phyloP scores from a whole-genome alignment of 768 basidiomycete genomes.

The Termitomyces sp. region DNA sequence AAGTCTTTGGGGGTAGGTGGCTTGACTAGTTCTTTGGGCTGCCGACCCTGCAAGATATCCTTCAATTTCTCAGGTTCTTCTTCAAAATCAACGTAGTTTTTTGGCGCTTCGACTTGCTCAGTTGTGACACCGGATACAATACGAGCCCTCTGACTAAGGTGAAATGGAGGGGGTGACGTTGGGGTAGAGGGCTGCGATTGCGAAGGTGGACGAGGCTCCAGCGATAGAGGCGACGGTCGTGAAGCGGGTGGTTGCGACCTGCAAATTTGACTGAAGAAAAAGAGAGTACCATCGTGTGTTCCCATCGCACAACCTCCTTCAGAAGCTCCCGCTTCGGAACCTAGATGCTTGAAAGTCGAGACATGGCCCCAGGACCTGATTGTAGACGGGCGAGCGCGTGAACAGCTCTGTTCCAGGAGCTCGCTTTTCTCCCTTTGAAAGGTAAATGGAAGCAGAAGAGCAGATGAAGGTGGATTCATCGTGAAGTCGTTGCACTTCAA shows the following conservation, averaged over 20 bases:
- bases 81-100: conserved; percentile 78
- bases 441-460: conserved; percentile 30
- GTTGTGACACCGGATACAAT: conserved; percentile 71
- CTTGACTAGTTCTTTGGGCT: conserved; percentile 32
- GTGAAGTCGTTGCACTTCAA: background rate
- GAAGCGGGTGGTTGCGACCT: conserved; percentile 9
- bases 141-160: conserved; percentile 53
- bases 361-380: conserved; percentile 30
- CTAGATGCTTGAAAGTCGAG: background rate
- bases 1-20: conserved; percentile 15
- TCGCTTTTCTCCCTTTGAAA: conserved; percentile 23
- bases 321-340: conserved; percentile 13
- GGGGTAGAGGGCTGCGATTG: conserved; percentile 39
- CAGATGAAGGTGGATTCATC: conserved; percentile 9
- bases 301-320: conserved; percentile 34
- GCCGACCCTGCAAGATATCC: conserved; percentile 61
- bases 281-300: conserved; percentile 44
- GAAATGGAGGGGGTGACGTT: conserved; percentile 51
- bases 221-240: conserved; percentile 20
- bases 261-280: conserved; percentile 33
- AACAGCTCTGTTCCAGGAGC: conserved; percentile 32
- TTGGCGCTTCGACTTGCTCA: conserved; percentile 74
- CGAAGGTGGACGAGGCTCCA: conserved; percentile 27
- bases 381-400: conserved; percentile 28
- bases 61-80: conserved; percentile 78